These are phyloP conservation scores for Kalanchoe fedtschenkoi DNA, from an alignment of 164 flowering plant species.

Conservation along the genomic window DNA sequence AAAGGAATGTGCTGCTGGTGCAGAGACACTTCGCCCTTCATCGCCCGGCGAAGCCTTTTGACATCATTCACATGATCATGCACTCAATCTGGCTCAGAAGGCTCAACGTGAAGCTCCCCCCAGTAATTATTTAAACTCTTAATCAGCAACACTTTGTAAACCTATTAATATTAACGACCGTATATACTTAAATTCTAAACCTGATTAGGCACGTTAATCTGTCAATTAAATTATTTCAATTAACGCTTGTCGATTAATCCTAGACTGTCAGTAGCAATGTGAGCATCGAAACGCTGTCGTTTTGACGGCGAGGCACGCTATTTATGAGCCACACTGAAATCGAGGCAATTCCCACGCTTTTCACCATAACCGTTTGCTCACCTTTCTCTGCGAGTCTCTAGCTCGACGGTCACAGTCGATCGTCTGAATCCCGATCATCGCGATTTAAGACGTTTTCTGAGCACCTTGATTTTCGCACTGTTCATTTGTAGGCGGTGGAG, in stretches of 20 bases:
- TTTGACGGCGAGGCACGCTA: neutral
- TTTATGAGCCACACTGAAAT: neutral
- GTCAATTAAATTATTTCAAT: too few species aligned
- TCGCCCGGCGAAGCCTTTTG: conserved; percentile 27
- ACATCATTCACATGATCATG: conserved; percentile 31
- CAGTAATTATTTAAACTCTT: neutral
- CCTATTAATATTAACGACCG: neutral
- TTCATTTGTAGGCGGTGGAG: neutral
- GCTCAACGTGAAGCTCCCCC: conserved; percentile 18
- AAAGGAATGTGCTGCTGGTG: conserved; percentile 18
- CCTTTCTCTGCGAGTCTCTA: neutral
- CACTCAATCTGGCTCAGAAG: conserved; percentile 41
- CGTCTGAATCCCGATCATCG: neutral
- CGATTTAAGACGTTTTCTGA: neutral
- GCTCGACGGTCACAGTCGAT: neutral
- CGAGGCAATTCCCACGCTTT: conserved; percentile 3
- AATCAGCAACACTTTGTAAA: neutral
- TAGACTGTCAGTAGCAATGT: too few species aligned
- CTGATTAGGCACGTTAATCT: neutral
- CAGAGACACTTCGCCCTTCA: conserved; percentile 28
- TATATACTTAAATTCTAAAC: neutral
- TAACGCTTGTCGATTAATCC: neutral
- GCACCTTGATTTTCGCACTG: neutral
- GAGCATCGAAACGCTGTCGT: neutral
- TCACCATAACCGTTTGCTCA: neutral